Base-by-base conservation (phyloP, 257 asterid species). In the Gentiana dahurica region DNA sequence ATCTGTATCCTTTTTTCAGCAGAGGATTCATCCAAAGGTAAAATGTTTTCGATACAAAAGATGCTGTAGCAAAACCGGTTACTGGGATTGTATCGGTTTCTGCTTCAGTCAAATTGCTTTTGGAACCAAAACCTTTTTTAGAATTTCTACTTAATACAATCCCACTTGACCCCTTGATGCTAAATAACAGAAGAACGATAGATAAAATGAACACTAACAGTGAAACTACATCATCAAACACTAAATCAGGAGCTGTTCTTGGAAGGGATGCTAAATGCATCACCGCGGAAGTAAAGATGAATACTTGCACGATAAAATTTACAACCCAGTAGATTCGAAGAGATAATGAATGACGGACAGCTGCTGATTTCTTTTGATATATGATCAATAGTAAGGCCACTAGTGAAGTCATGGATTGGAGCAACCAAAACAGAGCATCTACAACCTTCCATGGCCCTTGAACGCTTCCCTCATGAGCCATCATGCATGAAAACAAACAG, bases 11-110 rank as follows among this genome's bases (percentile, higher is more conserved):
- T 24, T 24, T 24, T 24, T 24, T 24, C 24, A 24, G 0, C 86
- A 91, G 74, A 39, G 97, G 97, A 66, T 91, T 83, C 81, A 91
- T 59, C 98, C 98, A 91, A 39, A 85, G 8, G 96, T 94, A 91
- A 56, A 91, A 87, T 0, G 87, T 70, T 68, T 74, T 83, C 0
- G 97, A 85, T 4, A 85, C 3, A 11, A 91, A 2, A 12, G 98
- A 87, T 7, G 95, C 98, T 0, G 94, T 75, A 63, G 93, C 89
- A 63, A 50, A 91, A 36, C 83, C 81, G n/a, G 78, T 80, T 48
- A 77, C 81, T 8, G 60, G 68, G 4, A 90, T 68, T 58, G 79
- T 72, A 6, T 81, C 87, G 24, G 24, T 24, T 24, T 24, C 24
- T 24, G 24, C 24, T 24, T 24, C 24, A 58, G 52, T 60, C 41